Base-by-base conservation (phyloP, 1,284 basidiomycete species). In the Hymenochaete sp. region DNA sequence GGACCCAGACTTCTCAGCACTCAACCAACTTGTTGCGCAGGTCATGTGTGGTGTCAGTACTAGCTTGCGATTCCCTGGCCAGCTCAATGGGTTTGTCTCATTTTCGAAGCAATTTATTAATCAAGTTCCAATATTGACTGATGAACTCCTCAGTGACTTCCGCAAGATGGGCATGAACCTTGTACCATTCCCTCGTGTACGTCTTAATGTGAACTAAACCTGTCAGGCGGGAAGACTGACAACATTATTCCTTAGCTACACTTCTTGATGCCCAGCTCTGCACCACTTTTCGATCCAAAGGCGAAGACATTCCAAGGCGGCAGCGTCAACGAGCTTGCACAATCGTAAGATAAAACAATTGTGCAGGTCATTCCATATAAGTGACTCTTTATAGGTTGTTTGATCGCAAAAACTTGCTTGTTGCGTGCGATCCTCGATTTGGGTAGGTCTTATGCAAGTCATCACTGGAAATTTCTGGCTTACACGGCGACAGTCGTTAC, bases 101-200 rank as follows among this genome's bases (percentile, higher is more conserved):
- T 9, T 25, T 22, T 48, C 6, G 32, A 35, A 35, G 8, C 28
- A 31, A 31, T 5, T n/a, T n/a, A 5, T 16, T n/a, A n/a, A 8
- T 8, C 21, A n/a, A n/a, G 21, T 5, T 6, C 13, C 14, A 5
- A n/a, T 6, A n/a, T n/a, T 35, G 5, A 35, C 32, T 5, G 5
- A 6, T n/a, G n/a, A n/a, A n/a, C 22, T 44, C 33, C 47, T n/a
- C 49, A 92, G 91, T 45, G 93, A 98, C 62, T 70, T 97, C 45
- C 80, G 93, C 52, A 97, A 97, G 66, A 77, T 98, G 33, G 87
- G 79, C 40, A 83, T 95, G 75, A 98, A 97, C 66, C 76, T 97
- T 48, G 71, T 95, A 45, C 91, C 91, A 0, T 95, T 95, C 74
- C 91, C 91, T 53, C 87, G 91, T 52, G 82, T 83, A 62, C 36